Conservation (phyloP, 164 flowering plant genomes). For the Nelumbo lutea region DNA sequence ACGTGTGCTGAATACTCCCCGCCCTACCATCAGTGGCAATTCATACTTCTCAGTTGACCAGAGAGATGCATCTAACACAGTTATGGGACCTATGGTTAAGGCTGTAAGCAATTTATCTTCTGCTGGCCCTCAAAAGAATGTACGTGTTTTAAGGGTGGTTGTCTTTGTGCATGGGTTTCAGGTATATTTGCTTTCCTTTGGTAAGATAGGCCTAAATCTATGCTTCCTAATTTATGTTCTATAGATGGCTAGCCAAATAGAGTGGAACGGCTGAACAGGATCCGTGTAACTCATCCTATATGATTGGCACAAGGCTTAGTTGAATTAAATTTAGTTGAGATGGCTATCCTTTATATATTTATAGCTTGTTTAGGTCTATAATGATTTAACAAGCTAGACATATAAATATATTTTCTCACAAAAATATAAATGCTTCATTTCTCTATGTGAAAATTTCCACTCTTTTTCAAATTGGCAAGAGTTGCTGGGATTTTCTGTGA, state of each 20-base stretch:
- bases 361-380: too few species aligned
- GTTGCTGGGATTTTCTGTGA: too few species aligned
- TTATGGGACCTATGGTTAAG: conserved; percentile 23
- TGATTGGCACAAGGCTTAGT: too few species aligned
- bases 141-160: conserved; percentile 63
- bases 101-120: conserved; percentile 28
- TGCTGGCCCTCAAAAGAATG: conserved; percentile 29
- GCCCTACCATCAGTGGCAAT: conserved; percentile 53
- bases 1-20: conserved; percentile 66
- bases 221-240: neutral
- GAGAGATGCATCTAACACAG: conserved; percentile 31
- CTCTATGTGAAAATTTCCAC: too few species aligned
- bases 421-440: too few species aligned
- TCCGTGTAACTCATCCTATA: too few species aligned
- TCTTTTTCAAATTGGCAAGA: too few species aligned
- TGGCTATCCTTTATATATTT: too few species aligned
- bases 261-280: too few species aligned
- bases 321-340: too few species aligned
- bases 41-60: conserved; percentile 48
- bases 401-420: too few species aligned
- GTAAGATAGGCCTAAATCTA: neutral
- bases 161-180: conserved; percentile 98
- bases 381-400: too few species aligned
- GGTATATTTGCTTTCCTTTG: conserved; percentile 38
- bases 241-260: neutral